Evolutionary conservation across 2,329 filamentous ascomycete genomes (phyloP), one percentile per base, ranked within the genome.

Genomic region (Amylocarpus encephaloides): DNA sequence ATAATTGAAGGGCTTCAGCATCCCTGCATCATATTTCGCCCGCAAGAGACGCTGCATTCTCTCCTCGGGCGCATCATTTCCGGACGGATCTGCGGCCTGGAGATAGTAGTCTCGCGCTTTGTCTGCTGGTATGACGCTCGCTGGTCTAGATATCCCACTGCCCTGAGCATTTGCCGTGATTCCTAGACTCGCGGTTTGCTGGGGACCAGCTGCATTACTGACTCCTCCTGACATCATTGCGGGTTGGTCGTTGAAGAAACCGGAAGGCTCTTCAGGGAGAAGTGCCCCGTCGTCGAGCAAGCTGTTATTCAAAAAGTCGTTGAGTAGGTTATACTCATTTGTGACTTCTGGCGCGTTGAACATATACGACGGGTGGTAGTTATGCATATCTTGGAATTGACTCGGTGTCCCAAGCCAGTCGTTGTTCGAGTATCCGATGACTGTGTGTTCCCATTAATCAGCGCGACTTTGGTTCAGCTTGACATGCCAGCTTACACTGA

Each of bases 1-100:
- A 68, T 98, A 98, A 71, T 97, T 97, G 77, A 98, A 98, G 1
- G 93, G 93, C 65, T 91, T 93, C 51, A 98, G 74, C 63, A 98
- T 77, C 1, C 93, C 93, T 1, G 93, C 93, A 59, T 97, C 91
- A 69, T 95, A 94, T 69, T 98, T 98, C 56, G 93, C 93, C 67
- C 86, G 88, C 50, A 98, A 80, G 6, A 98, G 80, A 60, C 93
- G 89, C 64, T 92, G 86, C 88, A 98, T 95, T 53, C 93, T 86
- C 67, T 95, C 89, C 68, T 96, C 91, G 11, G 93, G 90, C 18
- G 86, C 86, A 61, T 85, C 82, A 59, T 89, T 81, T 46, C 92
- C 92, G 5, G 88, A 88, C 2, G 93, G 93, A 67, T 98, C 93
- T 44, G 93, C 93, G 12, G 93, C 93, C 58, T 95, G 94, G 70